These are phyloP conservation scores for Lomentospora prolificans DNA, from an alignment of 2,329 filamentous ascomycete species.

Conservation along the genomic window DNA sequence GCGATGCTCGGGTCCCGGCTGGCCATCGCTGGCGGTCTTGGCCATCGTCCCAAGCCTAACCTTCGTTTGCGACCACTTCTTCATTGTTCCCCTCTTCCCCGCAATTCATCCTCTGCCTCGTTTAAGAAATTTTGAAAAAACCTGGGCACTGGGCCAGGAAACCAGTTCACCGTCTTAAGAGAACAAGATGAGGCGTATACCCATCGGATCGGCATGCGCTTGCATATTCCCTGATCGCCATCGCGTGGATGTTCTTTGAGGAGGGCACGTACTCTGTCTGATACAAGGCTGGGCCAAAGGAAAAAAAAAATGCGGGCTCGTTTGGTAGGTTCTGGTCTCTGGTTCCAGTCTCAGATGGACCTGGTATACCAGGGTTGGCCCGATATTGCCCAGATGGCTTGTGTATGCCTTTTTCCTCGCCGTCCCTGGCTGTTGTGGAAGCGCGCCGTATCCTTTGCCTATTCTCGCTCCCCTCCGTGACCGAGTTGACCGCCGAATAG, in stretches of 20 bases:
- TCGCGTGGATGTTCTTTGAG: background rate
- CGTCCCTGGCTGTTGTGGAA: background rate
- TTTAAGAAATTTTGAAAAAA: background rate
- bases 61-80: background rate
- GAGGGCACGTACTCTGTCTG: background rate
- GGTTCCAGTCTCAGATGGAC: background rate
- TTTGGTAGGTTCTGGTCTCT: no score
- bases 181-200: no score
- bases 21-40: background rate
- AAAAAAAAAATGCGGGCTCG: background rate
- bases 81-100: background rate
- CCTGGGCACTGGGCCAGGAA: background rate
- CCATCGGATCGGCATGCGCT: background rate
- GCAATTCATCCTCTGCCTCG: background rate
- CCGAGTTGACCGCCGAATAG: no score
- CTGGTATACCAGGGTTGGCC: background rate
- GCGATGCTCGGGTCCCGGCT: background rate
- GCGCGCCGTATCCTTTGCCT: background rate
- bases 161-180: background rate
- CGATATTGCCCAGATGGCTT: slow-evolving; percentile 1
- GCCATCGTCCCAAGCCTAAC: no score
- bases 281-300: background rate
- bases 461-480: background rate
- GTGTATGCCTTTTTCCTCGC: no score
- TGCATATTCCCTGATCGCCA: background rate